Conservation (phyloP, 2,329 filamentous ascomycete species). For the Penicillium sp. region DNA sequence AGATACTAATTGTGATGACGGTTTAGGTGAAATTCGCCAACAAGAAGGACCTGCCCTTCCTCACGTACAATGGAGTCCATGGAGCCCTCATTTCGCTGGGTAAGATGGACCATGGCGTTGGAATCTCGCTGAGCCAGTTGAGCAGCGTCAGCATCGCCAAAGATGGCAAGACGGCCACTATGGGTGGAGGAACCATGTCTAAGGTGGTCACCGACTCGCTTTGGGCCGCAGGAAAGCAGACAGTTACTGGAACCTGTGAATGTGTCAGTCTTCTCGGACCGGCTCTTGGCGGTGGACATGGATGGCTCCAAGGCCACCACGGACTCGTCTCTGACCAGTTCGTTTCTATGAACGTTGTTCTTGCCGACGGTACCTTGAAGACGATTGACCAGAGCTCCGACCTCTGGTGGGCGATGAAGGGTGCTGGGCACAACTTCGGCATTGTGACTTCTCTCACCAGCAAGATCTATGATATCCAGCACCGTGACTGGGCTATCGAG, state of each 20-base stretch:
- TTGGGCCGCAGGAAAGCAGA: constrained; percentile 54
- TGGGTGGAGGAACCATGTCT: constrained; percentile 51
- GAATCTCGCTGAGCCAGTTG: constrained; percentile 51
- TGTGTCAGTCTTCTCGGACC: constrained; percentile 52
- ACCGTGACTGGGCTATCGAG: constrained; percentile 40
- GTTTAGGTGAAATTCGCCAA: constrained; percentile 50
- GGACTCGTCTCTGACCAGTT: constrained; percentile 58
- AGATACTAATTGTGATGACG: constrained; percentile 1
- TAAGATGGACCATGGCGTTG: constrained; percentile 51
- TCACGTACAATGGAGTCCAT: constrained; percentile 55
- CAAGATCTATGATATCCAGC: constrained; percentile 50
- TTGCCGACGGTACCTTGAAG: constrained; percentile 49
- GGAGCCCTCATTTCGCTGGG: constrained; percentile 53
- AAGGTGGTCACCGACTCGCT: constrained; percentile 51
- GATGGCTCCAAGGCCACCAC: constrained; percentile 54
- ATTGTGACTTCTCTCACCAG: constrained; percentile 52
- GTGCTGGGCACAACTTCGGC: constrained; percentile 61
- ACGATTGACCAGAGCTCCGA: constrained; percentile 48
- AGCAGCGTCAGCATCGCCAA: constrained; percentile 39
- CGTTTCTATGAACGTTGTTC: constrained; percentile 52
- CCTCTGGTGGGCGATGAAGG: constrained; percentile 58
- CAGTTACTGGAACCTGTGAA: constrained; percentile 54
- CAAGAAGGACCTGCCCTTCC: constrained; percentile 49
- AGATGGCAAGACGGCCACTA: constrained; percentile 49
- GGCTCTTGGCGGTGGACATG: constrained; percentile 59